Evolutionary conservation across 164 flowering plant species (phyloP), one percentile per base, ranked within the genome.

Genomic region (Piper longum): DNA sequence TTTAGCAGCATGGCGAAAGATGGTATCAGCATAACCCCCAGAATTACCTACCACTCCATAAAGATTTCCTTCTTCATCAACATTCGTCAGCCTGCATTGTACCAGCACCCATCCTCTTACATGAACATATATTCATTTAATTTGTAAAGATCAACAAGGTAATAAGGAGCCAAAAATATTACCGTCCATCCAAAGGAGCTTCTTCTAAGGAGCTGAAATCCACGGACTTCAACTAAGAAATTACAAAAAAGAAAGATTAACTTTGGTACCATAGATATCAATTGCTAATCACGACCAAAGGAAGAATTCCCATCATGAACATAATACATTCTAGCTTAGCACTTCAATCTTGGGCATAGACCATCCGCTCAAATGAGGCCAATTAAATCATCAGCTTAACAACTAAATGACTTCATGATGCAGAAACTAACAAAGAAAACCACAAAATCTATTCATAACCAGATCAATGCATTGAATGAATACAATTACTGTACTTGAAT

Each of bases 1-100:
- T 75, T 85, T 86, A 17, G 96, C 91, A 59, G 96, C 89, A 78
- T 87, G 63, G 19, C 91, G 80, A 59, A 88, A 90, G 18, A 88
- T 75, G 36, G 93, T 83, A 59, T 91, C 97, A 13, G 90, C 97
- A 76, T 91, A 91, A 67, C 97, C 97, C 41, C 99, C 99, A 66
- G 99, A 95, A 68, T 95, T 73, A 75, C 99, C 99, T 63, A 66
- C 65, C 18, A 86, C 97, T 62, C 97, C 99, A 81, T 77, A 91
- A 56, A 95, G 84, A 63, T 76, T 73, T 43, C 85, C 99, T 54
- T 83, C 86, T 56, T 87, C 91, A 63, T 78, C 70, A 63, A 91
- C 80, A 81, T 95, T 95, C 69, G 93, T 81, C 64, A 91, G 67
- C 76, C 99, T 95, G 79, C 67, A 63, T 7, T 52, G 39, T 26